Conservation (phyloP, 192 early-diverging fungal species). For the Umbelopsis isabellina region DNA sequence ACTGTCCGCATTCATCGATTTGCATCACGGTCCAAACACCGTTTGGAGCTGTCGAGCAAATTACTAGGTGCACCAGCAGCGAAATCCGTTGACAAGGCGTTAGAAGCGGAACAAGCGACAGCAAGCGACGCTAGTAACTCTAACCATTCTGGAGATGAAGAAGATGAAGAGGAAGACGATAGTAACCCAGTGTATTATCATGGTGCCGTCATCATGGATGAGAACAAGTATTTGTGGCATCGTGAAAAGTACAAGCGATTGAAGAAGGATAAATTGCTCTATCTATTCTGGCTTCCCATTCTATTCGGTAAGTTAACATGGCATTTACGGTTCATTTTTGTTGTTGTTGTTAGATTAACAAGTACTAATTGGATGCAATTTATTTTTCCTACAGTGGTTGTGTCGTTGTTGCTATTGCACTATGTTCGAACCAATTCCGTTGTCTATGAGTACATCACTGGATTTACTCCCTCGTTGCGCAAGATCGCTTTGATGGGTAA, state of each 20-base stretch:
- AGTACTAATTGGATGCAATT: background rate
- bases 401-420: slow-evolving; percentile 1
- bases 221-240: slow-evolving; percentile 24
- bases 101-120: background rate
- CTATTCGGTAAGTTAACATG: slow-evolving; percentile 30
- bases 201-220: slow-evolving; percentile 15
- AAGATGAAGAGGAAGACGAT: background rate
- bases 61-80: background rate
- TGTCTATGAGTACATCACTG: slow-evolving; percentile 2
- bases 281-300: slow-evolving; percentile 56
- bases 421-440: slow-evolving; percentile 14
- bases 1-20: slow-evolving; percentile 11
- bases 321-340: background rate
- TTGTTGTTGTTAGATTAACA: background rate
- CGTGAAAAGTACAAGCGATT: slow-evolving; percentile 30
- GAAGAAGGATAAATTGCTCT: slow-evolving; percentile 56
- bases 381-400: slow-evolving; percentile 3
- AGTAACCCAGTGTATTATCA: background rate
- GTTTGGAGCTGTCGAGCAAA: background rate
- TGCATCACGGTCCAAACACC: slow-evolving; percentile 11
- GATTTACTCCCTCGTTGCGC: slow-evolving; percentile 6
- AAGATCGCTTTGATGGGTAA: background rate
- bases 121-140: background rate
- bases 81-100: background rate
- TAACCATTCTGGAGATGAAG: background rate